Conservation (phyloP, 352 stramenopile genomes). For the Globisporangium irregulare region DNA sequence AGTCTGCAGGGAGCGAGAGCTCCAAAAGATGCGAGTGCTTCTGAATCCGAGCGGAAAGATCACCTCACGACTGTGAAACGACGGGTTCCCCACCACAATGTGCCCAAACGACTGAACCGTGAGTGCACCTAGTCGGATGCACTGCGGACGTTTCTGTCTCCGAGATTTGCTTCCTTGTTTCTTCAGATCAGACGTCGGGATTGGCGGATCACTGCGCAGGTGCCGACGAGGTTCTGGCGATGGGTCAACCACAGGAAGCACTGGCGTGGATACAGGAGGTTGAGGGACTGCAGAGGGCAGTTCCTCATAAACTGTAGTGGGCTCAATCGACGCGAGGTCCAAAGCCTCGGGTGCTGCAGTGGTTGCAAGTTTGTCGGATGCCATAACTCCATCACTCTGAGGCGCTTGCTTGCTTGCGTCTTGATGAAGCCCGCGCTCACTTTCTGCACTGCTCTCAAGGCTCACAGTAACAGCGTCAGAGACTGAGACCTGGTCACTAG, state of each 20-base stretch:
- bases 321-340: neutral
- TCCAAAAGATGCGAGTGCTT: conserved; percentile 94
- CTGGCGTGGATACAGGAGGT: conserved; percentile 1
- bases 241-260: conserved; percentile 51
- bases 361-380: neutral
- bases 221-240: conserved; percentile 34
- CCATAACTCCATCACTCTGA: neutral
- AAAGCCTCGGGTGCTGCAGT: neutral
- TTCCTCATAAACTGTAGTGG: neutral
- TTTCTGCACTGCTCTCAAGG: neutral
- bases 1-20: conserved; percentile 36
- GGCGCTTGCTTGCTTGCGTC: neutral
- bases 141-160: conserved; percentile 43
- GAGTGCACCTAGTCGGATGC: conserved; percentile 72
- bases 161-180: conserved; percentile 53
- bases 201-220: conserved; percentile 43
- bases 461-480: no score
- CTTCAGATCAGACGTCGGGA: conserved; percentile 47
- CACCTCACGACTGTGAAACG: conserved; percentile 85
- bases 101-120: conserved; percentile 80
- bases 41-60: conserved; percentile 90
- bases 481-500: no score
- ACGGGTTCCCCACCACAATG: conserved; percentile 70
- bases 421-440: neutral
- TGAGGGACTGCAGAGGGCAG: no score